phyloP scores from a whole-genome alignment of 495 filamentous ascomycete genomes.

The Trichoderma parareesei region DNA sequence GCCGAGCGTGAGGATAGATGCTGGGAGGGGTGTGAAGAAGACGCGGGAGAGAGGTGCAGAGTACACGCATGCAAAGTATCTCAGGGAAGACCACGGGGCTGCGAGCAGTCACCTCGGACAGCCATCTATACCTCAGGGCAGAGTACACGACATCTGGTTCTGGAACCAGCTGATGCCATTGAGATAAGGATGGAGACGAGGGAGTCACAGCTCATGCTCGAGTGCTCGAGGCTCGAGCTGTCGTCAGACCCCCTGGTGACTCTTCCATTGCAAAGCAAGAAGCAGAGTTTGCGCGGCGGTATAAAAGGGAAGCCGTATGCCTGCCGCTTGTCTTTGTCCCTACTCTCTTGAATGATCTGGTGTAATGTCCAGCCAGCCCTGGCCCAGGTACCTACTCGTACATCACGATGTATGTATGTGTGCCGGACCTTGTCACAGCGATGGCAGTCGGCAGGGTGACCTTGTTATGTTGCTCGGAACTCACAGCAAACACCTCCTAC shows the following conservation, averaged over 20 bases:
- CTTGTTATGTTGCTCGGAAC: neutral
- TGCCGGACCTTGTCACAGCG: neutral
- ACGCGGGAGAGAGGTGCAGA: neutral
- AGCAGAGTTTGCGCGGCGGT: conserved; percentile 7
- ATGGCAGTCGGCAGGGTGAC: conserved; percentile 4
- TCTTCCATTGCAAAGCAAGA: conserved; percentile 3
- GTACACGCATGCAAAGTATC: neutral
- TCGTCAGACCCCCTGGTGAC: conserved; percentile 8
- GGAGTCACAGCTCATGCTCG: conserved; percentile 2
- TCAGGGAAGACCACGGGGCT: neutral
- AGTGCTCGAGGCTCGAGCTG: conserved; percentile 5
- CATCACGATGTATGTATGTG: neutral
- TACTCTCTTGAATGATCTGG: neutral
- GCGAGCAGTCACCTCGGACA: neutral
- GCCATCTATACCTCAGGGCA: neutral
- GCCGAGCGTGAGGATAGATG: neutral
- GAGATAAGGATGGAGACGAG: conserved; percentile 7
- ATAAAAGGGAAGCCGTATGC: conserved; percentile 1
- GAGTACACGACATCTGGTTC: neutral
- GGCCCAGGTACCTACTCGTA: neutral
- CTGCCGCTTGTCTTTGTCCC: neutral
- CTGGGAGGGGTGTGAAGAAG: conserved; percentile 5
- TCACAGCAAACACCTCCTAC: neutral
- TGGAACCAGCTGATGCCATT: neutral
- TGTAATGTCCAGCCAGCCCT: neutral